These are phyloP conservation scores for Coemansia nantahalensis DNA, from an alignment of 192 early-diverging fungal species.

Conservation along the genomic window DNA sequence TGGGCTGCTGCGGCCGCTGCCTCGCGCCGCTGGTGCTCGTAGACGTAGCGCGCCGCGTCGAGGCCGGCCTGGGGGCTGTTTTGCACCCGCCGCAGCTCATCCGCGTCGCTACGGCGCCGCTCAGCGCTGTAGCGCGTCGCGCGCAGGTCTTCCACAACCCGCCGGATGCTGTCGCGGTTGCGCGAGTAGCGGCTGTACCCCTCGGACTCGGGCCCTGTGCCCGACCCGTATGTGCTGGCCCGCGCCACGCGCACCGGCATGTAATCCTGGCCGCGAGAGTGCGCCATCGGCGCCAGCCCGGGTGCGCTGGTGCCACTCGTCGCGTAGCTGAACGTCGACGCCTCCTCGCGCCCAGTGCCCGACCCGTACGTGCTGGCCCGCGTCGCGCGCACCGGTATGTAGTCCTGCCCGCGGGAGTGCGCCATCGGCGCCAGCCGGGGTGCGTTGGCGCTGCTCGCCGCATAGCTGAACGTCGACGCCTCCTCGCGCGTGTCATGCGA, in stretches of 20 bases:
- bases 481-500: background rate
- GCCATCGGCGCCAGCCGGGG: background rate
- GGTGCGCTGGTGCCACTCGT: too few relatives aligned
- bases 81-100: conserved; percentile 17
- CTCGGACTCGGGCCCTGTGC: too few relatives aligned
- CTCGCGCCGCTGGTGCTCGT: conserved; percentile 34
- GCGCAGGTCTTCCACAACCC: conserved; percentile 40
- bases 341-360: background rate
- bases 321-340: too few relatives aligned
- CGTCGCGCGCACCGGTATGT: background rate
- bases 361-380: too few relatives aligned
- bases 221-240: too few relatives aligned
- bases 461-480: background rate
- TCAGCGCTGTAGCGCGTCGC: conserved; percentile 22
- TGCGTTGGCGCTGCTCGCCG: too few relatives aligned
- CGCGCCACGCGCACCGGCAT: background rate
- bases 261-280: background rate
- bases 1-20: background rate
- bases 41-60: conserved; percentile 40
- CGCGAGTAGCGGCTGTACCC: conserved; percentile 13
- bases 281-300: background rate
- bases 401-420: background rate
- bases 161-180: conserved; percentile 37
- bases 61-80: conserved; percentile 38
- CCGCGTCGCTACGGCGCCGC: conserved; percentile 21